Percentiles rank a stretch among this genome's conserved stretches.
Conservation (phyloP, 176 grass and related monocot genomes). For the Tillandsia fasciculata region DNA sequence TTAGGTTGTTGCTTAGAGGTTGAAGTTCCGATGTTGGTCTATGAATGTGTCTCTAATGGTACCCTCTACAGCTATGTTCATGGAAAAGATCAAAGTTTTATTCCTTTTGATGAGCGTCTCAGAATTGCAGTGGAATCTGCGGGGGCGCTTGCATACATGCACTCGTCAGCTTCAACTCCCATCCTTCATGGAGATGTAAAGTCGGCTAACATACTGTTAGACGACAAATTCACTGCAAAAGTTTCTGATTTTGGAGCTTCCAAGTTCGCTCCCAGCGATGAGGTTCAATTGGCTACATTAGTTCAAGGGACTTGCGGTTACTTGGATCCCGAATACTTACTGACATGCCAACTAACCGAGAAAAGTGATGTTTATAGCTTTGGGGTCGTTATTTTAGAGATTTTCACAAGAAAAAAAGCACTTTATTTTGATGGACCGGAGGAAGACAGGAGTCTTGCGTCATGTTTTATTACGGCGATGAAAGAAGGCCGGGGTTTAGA, state of each 20-base stretch:
- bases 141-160: conserved; percentile 7
- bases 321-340: conserved; percentile 12
- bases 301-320: conserved; percentile 8
- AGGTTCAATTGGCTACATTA: background rate
- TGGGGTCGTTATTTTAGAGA: conserved; percentile 8
- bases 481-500: background rate
- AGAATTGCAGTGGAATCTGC: conserved; percentile 1
- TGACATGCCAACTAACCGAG: background rate
- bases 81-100: background rate
- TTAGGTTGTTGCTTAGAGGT: conserved; percentile 9
- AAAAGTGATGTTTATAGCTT: conserved; percentile 15
- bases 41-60: conserved; percentile 10
- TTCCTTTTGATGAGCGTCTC: background rate
- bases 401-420: background rate
- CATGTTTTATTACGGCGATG: background rate
- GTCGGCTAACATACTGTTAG: conserved; percentile 2
- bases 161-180: conserved; percentile 5
- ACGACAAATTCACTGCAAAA: conserved; percentile 9
- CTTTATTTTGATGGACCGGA: background rate
- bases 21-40: conserved; percentile 8
- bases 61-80: conserved; percentile 3
- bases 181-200: conserved; percentile 8
- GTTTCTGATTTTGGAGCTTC: conserved; percentile 15
- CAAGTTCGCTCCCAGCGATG: background rate
- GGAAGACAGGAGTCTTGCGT: background rate